A percentile compares a stretch with the other conserved stretches of the same genome.
Evolutionary conservation across 768 basidiomycete species (phyloP).

Genomic region (Agaricus blazei): DNA sequence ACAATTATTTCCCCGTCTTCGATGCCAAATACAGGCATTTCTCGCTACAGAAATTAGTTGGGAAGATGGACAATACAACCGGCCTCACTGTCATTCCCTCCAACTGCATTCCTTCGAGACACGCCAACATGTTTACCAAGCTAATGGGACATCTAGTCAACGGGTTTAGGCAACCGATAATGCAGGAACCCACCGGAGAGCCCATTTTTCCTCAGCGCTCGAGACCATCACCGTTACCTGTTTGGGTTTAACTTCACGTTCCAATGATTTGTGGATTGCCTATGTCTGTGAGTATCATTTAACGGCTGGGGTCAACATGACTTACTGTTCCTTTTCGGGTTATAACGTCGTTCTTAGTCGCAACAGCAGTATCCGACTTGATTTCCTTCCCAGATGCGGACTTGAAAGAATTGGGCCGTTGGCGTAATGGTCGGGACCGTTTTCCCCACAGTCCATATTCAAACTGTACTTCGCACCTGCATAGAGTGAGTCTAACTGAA

Average conservation of each 20-base stretch:
- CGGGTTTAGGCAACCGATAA: not conserved
- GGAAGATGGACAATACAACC: not conserved
- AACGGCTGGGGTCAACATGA: not conserved
- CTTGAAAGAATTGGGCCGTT: slow-evolving; percentile 51
- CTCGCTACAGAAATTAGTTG: slow-evolving; percentile 44
- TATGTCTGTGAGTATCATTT: slow-evolving; percentile 18
- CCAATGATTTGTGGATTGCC: slow-evolving; percentile 74
- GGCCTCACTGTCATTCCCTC: slow-evolving; percentile 46
- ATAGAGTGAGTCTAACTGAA: not conserved
- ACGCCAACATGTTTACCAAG: slow-evolving; percentile 66
- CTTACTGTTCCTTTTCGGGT: slow-evolving; percentile 53
- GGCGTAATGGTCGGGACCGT: slow-evolving; percentile 40
- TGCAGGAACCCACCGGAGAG: slow-evolving; percentile 46
- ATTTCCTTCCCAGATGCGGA: slow-evolving; percentile 60
- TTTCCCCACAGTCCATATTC: slow-evolving; percentile 68
- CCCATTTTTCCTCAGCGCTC: slow-evolving; percentile 74
- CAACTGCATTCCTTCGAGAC: slow-evolving; percentile 46
- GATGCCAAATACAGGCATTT: slow-evolving; percentile 80
- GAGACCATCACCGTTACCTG: slow-evolving; percentile 45
- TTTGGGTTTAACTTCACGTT: slow-evolving; percentile 62
- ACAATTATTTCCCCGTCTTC: slow-evolving; percentile 58
- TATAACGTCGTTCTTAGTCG: slow-evolving; percentile 47
- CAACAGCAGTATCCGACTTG: slow-evolving; percentile 42
- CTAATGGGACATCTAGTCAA: slow-evolving; percentile 29
- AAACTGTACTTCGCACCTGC: slow-evolving; percentile 77